A percentile compares a stretch with the other conserved stretches of the same genome.
phyloP scores from a whole-genome alignment of 2,329 filamentous ascomycete species.

The Monosporascus sp. region DNA sequence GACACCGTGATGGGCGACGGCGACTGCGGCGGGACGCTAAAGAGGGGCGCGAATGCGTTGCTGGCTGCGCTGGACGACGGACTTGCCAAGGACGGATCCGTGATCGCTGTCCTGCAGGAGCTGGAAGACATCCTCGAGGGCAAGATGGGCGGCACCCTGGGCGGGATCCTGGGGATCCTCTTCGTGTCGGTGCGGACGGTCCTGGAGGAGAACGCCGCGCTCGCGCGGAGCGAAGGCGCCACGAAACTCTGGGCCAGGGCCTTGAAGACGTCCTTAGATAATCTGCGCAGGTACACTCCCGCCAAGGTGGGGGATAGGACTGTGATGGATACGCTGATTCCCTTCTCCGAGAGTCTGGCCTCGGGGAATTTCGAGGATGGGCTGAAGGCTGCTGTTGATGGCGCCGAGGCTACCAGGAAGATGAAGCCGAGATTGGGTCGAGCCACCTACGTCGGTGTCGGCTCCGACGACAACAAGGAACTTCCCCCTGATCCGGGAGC shows the following conservation, averaged over 20 bases:
- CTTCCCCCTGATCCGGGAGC: conserved; percentile 65
- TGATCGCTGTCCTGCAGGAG: conserved; percentile 41
- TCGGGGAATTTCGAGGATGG: conserved; percentile 49
- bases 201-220: conserved; percentile 31
- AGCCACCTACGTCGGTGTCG: conserved; percentile 62
- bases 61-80: conserved; percentile 41
- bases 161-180: conserved; percentile 34
- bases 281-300: conserved; percentile 47
- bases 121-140: conserved; percentile 51
- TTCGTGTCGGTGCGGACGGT: conserved; percentile 37
- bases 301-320: conserved; percentile 52
- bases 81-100: conserved; percentile 38
- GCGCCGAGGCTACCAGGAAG: conserved; percentile 57
- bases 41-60: conserved; percentile 44
- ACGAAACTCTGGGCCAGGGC: conserved; percentile 39
- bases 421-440: conserved; percentile 62
- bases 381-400: conserved; percentile 53
- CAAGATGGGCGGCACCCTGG: conserved; percentile 42
- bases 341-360: conserved; percentile 43
- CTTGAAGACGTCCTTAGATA: conserved; percentile 37
- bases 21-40: conserved; percentile 59
- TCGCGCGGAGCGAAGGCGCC: conserved; percentile 25
- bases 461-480: conserved; percentile 43
- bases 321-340: conserved; percentile 52
- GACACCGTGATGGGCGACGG: conserved; percentile 61